phyloP scores from a whole-genome alignment of 495 filamentous ascomycete genomes.

The Rhizodiscina lignyota region DNA sequence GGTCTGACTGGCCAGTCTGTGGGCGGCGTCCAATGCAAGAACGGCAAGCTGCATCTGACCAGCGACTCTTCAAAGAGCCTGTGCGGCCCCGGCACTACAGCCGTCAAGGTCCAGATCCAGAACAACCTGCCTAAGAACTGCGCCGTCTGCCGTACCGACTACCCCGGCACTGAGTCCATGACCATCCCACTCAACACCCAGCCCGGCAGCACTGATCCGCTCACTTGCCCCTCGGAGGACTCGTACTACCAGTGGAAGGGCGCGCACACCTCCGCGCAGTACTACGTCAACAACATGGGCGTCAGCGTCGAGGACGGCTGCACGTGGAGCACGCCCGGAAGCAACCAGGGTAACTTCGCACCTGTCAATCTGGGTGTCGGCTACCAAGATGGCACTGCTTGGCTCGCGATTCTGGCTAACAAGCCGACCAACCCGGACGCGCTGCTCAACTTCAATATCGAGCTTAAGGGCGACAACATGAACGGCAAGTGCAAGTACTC shows the following conservation, averaged over 20 bases:
- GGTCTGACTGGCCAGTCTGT: slow-evolving; percentile 72
- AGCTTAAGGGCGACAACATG: slow-evolving; percentile 48
- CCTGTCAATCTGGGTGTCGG: slow-evolving; percentile 81
- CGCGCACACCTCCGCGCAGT: slow-evolving; percentile 71
- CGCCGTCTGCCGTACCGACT: slow-evolving; percentile 87
- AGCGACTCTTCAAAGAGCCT: slow-evolving; percentile 50
- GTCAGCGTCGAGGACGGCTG: slow-evolving; percentile 53
- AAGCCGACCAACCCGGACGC: slow-evolving; percentile 41
- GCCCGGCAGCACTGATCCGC: slow-evolving; percentile 34
- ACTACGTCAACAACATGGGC: slow-evolving; percentile 84
- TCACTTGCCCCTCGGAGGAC: slow-evolving; percentile 57
- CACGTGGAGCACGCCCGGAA: slow-evolving; percentile 45
- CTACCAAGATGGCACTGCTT: slow-evolving; percentile 44
- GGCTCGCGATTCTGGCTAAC: slow-evolving; percentile 64
- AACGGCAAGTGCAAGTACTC: slow-evolving; percentile 54
- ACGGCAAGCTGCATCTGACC: slow-evolving; percentile 65
- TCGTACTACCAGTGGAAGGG: slow-evolving; percentile 65
- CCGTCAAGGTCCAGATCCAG: slow-evolving; percentile 41
- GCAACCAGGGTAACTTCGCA: slow-evolving; percentile 68
- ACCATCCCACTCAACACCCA: slow-evolving; percentile 52
- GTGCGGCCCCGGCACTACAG: slow-evolving; percentile 56
- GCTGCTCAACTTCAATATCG: slow-evolving; percentile 55
- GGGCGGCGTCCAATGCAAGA: slow-evolving; percentile 72
- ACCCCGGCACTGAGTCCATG: slow-evolving; percentile 77
- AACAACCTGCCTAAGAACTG: slow-evolving; percentile 52